These are phyloP conservation scores for Incumbomyces lentus DNA, from an alignment of 2,329 filamentous ascomycete genomes.

Conservation along the genomic window DNA sequence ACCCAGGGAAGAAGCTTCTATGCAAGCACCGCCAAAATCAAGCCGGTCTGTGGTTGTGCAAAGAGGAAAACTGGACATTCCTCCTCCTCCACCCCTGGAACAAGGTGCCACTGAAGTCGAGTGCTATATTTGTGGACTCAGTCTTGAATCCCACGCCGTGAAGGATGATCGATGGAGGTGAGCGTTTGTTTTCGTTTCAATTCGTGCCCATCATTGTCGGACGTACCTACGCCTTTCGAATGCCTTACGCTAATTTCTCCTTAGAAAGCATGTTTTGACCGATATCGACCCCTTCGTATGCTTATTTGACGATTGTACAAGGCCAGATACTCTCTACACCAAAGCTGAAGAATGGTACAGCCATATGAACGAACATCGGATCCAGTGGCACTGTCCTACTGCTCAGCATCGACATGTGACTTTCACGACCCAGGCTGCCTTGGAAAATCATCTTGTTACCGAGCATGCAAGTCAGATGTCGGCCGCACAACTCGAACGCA, in stretches of 20 bases:
- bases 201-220: not conserved
- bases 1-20: not conserved
- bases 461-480: not conserved
- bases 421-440: not conserved
- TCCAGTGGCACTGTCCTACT: not conserved
- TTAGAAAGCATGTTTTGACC: not conserved
- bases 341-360: constrained; percentile 1
- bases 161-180: not conserved
- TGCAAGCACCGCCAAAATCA: not conserved
- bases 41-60: not conserved
- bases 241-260: no score
- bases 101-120: not conserved
- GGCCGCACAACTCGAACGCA: not conserved
- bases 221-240: no score
- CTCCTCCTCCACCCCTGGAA: not conserved
- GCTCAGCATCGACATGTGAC: not conserved
- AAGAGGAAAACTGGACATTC: not conserved
- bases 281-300: constrained; percentile 1
- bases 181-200: not conserved
- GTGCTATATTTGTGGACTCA: not conserved
- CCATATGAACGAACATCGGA: not conserved
- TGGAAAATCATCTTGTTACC: not conserved
- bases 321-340: not conserved
- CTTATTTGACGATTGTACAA: not conserved
- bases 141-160: not conserved